Conservation (phyloP, 225 moss, liverwort and hornwort genomes). For the Physcomitrium patens region DNA sequence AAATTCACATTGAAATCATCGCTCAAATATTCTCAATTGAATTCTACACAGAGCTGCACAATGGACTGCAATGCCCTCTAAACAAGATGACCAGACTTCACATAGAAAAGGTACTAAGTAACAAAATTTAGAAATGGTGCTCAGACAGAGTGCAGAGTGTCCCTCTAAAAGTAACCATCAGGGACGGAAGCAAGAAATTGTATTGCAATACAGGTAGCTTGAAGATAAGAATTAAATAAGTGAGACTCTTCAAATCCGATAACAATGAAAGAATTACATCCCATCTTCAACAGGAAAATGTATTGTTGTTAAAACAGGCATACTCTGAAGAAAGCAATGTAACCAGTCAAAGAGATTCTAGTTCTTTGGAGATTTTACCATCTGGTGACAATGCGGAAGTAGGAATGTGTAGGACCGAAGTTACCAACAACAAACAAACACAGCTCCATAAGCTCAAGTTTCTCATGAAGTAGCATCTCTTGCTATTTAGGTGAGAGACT, state of each 20-base stretch:
- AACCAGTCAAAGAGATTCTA: background rate
- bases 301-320: background rate
- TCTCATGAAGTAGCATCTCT: constrained; percentile 51
- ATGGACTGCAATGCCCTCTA: background rate
- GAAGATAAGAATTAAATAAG: background rate
- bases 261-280: no score
- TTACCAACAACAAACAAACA: constrained; percentile 29
- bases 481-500: constrained; percentile 3
- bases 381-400: constrained; percentile 46
- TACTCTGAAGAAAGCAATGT: background rate
- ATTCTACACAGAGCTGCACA: no score
- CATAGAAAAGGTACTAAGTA: no score
- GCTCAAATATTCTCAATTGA: no score
- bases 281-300: background rate
- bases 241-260: background rate
- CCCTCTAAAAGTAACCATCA: background rate
- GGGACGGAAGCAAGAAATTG: no score
- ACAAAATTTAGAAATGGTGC: no score
- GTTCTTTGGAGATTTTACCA: constrained; percentile 38
- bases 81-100: background rate
- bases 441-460: constrained; percentile 31
- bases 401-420: constrained; percentile 38
- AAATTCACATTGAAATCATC: no score
- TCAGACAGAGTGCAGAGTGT: no score
- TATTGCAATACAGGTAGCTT: constrained; percentile 3